These are phyloP conservation scores for Miscanthus lutarioriparius DNA, from an alignment of 176 grass and related monocot genomes.

Conservation along the genomic window DNA sequence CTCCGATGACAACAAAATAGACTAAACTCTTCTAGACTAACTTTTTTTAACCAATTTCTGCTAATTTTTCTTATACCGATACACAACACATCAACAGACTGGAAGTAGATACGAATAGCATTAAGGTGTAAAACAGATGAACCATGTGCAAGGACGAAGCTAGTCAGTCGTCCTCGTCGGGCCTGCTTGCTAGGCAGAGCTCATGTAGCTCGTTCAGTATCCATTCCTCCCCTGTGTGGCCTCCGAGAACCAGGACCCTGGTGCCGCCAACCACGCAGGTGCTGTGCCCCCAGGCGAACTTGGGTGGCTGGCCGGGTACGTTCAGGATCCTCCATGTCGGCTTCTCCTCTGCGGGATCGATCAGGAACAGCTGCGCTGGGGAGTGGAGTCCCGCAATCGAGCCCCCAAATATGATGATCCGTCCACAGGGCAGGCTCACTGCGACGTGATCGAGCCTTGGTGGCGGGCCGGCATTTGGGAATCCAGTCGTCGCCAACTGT, in stretches of 20 bases:
- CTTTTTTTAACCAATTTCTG: neutral
- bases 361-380: constrained; percentile 66
- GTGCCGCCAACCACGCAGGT: constrained; percentile 93
- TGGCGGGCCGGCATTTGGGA: constrained; percentile 53
- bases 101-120: neutral
- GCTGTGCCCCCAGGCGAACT: constrained; percentile 96
- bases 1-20: neutral
- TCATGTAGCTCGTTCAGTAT: constrained; percentile 98
- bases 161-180: constrained; percentile 46
- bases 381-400: constrained; percentile 85
- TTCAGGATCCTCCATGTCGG: constrained; percentile 77
- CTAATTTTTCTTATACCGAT: neutral
- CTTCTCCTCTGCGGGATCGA: constrained; percentile 82
- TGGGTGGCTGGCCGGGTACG: constrained; percentile 74
- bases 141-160: neutral
- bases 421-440: constrained; percentile 76
- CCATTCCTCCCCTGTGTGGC: constrained; percentile 90
- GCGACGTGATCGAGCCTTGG: constrained; percentile 92
- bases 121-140: constrained; percentile 17
- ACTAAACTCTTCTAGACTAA: constrained; percentile 11
- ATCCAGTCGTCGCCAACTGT: constrained; percentile 55
- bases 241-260: constrained; percentile 77
- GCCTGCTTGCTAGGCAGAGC: constrained; percentile 81
- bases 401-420: constrained; percentile 89
- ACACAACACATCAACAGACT: neutral